phyloP scores from a whole-genome alignment of 768 basidiomycete genomes.

The Symmetrospora coprosmae region DNA sequence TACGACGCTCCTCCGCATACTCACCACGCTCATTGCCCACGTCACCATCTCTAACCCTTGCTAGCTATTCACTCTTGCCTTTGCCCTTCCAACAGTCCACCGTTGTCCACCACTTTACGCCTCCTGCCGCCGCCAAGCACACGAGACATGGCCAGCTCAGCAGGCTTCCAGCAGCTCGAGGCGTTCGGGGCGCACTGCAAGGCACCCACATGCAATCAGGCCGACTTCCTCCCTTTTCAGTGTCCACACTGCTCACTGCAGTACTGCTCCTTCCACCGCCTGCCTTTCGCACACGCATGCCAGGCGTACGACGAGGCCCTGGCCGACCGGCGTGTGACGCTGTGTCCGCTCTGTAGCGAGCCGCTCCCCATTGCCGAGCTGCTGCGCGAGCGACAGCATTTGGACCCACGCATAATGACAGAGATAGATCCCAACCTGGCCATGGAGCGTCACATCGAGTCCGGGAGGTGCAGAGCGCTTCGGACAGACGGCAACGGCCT shows the following conservation, averaged over 20 bases:
- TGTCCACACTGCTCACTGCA: conserved; percentile 1
- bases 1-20: too few relatives aligned
- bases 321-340: neutral
- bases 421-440: conserved; percentile 2
- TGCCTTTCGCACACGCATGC: conserved; percentile 2
- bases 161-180: too few relatives aligned
- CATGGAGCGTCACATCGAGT: conserved; percentile 9
- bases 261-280: conserved; percentile 2
- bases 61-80: too few relatives aligned
- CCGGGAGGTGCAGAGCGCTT: neutral
- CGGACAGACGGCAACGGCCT: neutral
- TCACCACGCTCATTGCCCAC: too few relatives aligned
- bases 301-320: neutral
- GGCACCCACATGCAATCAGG: conserved; percentile 6
- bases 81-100: too few relatives aligned
- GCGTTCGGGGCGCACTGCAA: conserved; percentile 9
- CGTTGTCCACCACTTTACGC: too few relatives aligned
- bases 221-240: conserved; percentile 12
- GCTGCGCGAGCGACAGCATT: too few relatives aligned
- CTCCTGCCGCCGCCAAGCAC: too few relatives aligned
- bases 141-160: too few relatives aligned
- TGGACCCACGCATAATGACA: too few relatives aligned
- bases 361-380: neutral
- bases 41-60: too few relatives aligned
- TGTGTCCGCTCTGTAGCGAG: neutral